Evolutionary conservation across 2,329 filamentous ascomycete genomes (phyloP), one percentile per base, ranked within the genome.

Genomic region (Pseudogymnoascus sp.): DNA sequence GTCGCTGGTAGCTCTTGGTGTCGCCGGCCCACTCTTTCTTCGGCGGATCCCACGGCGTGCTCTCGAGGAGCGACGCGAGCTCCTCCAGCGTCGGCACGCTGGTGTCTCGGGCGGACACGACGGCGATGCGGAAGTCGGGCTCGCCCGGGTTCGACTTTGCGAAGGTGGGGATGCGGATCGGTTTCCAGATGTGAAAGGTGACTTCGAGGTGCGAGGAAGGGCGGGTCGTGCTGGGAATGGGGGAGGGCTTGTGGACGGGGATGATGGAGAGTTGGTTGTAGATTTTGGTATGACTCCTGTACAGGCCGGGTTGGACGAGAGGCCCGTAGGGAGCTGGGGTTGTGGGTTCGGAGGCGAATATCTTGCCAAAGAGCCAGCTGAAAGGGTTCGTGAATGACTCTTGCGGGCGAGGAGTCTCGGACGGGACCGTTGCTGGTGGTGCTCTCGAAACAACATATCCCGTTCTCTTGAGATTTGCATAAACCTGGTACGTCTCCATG

Each of bases 401-500:
- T 53, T 65, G 42, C 13, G 36, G 21, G 13, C 3, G 50, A 19
- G 26, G 26, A 31, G 50, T 57, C 10, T 36, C 31, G 1, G 23
- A 40, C 1, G 19, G 13, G n/a, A 10, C 5, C 11, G 6, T 2
- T 4, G 66, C 9, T 71, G 74, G 64, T 61, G 83, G 83, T 1
- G 90, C 89, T 63, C 93, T 85, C 65, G 89, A 79, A 17, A 97
- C 84, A 60, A 88, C 84, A 77, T 96, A 97, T 17, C 95, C 93
- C 36, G 85, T 80, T 61, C 95, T 83, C 73, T 89, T 95, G 69
- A 99, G 79, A 62, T 92, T 88, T 0, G 91, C 83, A 74, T 93
- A 99, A 28, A 97, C 93, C 60, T 89, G 90, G 70, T 91, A 97
- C 71, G 91, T 86, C 69, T 96, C 91, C 65, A 97, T 78, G 9